Evolutionary conservation across 768 basidiomycete species (phyloP), one percentile per base, ranked within the genome.

Genomic region (Brasilioporus rufonigricans): DNA sequence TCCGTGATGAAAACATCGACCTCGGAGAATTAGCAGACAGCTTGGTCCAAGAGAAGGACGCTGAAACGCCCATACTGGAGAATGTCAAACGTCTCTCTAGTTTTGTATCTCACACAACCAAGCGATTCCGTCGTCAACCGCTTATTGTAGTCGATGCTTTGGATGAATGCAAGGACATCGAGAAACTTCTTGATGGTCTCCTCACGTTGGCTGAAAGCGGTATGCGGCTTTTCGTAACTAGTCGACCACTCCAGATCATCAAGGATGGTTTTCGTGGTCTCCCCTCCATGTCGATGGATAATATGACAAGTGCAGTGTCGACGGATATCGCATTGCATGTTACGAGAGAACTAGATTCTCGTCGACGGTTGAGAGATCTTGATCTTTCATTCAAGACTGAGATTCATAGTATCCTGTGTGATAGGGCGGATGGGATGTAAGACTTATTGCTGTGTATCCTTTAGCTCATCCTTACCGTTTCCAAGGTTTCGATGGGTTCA

Each of bases 371-470:
- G 14, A 49, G 61, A 33, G 36, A n/a, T 21, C 40, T 66, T 8
- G 19, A 53, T 1, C 5, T 4, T 6, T n/a, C 13, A 9, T 9
- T 63, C 14, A 64, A 61, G 48, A 29, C 9, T 33, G 44, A 63
- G 32, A 50, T 65, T 14, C 38, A 19, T 44, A 33, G 27, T 10
- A 21, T n/a, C n/a, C n/a, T n/a, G n/a, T n/a, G n/a, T n/a, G n/a
- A n/a, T n/a, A n/a, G n/a, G n/a, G n/a, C n/a, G 13, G 58, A 66
- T 2, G 61, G 64, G 18, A 63, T 66, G 64, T 65, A 50, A 40
- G 51, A 5, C 2, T 11, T 40, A 0, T 38, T 19, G 0, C 7
- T 3, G 4, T 47, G 13, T 51, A 36, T 47, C 2, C 0, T 44
- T 21, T 13, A 18, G 7, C 12, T 45, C 18, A 9, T 3, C 0